phyloP scores from a whole-genome alignment of 169 alveolate species.

The Amoebophrya sp. region DNA sequence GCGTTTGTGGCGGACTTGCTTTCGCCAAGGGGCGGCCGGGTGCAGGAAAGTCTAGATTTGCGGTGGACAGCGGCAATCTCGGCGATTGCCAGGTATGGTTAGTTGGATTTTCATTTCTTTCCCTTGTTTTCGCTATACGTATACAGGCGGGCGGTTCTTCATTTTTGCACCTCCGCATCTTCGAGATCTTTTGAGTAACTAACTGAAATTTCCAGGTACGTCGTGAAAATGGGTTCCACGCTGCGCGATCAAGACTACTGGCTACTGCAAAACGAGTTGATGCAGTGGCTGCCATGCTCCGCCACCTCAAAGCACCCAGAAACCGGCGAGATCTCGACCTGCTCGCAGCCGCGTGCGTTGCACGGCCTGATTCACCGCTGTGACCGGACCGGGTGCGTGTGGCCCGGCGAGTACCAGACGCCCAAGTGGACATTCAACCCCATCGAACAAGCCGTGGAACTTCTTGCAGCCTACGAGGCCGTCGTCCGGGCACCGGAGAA shows the following conservation, averaged over 20 bases:
- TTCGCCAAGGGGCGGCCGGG: background rate
- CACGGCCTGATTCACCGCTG: background rate
- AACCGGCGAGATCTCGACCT: background rate
- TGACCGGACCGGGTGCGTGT: background rate
- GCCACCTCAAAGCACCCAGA: background rate
- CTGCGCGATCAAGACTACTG: slow-evolving; percentile 22
- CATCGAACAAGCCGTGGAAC: background rate
- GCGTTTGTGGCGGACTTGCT: slow-evolving; percentile 4
- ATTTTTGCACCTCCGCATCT: too few relatives aligned
- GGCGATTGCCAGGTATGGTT: background rate
- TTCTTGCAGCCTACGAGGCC: background rate
- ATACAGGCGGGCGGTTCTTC: too few relatives aligned
- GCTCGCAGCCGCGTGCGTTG: background rate
- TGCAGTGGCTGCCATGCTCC: slow-evolving; percentile 7
- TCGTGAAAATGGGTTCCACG: background rate
- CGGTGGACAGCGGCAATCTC: background rate
- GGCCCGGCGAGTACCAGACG: background rate
- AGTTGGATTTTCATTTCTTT: too few relatives aligned
- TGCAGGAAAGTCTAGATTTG: background rate
- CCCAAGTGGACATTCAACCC: background rate
- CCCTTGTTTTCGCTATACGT: too few relatives aligned
- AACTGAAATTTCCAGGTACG: too few relatives aligned
- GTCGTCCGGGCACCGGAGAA: background rate
- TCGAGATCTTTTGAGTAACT: too few relatives aligned
- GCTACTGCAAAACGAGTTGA: slow-evolving; percentile 19